Conservation (phyloP, 805 yeast genomes). For the Cyberlindnera bimundalis region DNA sequence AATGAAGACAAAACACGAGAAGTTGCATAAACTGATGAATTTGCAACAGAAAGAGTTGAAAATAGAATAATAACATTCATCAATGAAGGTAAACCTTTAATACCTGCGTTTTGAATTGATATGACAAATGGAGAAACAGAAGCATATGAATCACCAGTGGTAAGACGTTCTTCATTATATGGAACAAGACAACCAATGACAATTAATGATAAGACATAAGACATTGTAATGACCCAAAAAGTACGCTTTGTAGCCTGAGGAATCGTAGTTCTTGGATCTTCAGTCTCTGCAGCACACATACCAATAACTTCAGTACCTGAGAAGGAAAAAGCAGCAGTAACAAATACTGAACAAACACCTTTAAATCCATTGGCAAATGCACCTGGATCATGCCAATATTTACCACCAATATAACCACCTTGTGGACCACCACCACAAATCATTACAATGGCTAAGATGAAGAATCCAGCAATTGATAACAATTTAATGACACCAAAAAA, state of each 20-base stretch:
- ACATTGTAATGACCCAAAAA: constrained; percentile 71
- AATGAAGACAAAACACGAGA: constrained; percentile 64
- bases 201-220: constrained; percentile 56
- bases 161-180: constrained; percentile 45
- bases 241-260: constrained; percentile 78
- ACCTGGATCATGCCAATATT: constrained; percentile 52
- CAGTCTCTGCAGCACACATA: constrained; percentile 73
- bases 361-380: constrained; percentile 52
- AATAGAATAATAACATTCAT: constrained; percentile 67
- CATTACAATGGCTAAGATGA: constrained; percentile 45
- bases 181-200: constrained; percentile 70
- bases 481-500: constrained; percentile 44
- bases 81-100: constrained; percentile 58
- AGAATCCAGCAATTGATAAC: constrained; percentile 47
- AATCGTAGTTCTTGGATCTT: constrained; percentile 58
- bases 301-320: constrained; percentile 72
- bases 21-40: constrained; percentile 65
- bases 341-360: constrained; percentile 67
- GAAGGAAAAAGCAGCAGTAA: constrained; percentile 72
- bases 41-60: constrained; percentile 67
- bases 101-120: constrained; percentile 62
- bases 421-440: constrained; percentile 54
- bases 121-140: constrained; percentile 77
- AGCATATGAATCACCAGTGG: constrained; percentile 48
- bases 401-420: constrained; percentile 46